Base-by-base conservation (phyloP, 306 rosid genomes). In the Quercus agrifolia region DNA sequence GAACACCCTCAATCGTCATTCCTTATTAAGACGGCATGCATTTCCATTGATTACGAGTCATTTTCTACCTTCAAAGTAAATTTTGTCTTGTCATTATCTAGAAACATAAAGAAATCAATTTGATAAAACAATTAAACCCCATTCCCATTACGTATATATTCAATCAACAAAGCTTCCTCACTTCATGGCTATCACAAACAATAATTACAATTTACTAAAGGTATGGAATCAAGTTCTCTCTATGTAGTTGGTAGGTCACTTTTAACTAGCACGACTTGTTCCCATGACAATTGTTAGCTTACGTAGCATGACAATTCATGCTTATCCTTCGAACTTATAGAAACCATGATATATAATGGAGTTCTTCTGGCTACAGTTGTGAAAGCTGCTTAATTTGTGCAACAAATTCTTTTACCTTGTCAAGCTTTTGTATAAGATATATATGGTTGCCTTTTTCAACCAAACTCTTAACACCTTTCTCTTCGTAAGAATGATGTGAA, bases 241-340 rank as follows among this genome's bases (percentile, higher is more conserved):
- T 70, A 68, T 63, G 85, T 77, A 52, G 87, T 81, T 87, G 87
- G 87, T 52, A 79, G 82, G 85, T 78, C 75, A 74, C 69, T 78
- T 80, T 86, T 83, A 61, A 31, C 61, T 80, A 31, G 56, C 82
- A 77, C 79, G 49, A 31, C 79, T 77, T 80, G 56, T 46, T 80
- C 19, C 70, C 52, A 54, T 30, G 77, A 86, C 89, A 78, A 46
- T 76, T 77, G 71, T 25, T 73, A 73, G 56, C 66, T 57, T 75
- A 21, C 19, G 31, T 70, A 76, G 75, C 61, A 69, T 80, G 77
- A 70, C 74, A n/a, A 74, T 77, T 59, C 44, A 79, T 73, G 73
- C 77, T 80, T 80, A 77, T 73, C 67, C 15, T 33, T 12, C 15
- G 1, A 5, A n/a, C 18, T 62, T 70, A 54, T 21, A 10, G 21